Evolutionary conservation across 1,284 basidiomycete genomes (phyloP), one percentile per base, ranked within the genome.

Genomic region (Irpex sp.): DNA sequence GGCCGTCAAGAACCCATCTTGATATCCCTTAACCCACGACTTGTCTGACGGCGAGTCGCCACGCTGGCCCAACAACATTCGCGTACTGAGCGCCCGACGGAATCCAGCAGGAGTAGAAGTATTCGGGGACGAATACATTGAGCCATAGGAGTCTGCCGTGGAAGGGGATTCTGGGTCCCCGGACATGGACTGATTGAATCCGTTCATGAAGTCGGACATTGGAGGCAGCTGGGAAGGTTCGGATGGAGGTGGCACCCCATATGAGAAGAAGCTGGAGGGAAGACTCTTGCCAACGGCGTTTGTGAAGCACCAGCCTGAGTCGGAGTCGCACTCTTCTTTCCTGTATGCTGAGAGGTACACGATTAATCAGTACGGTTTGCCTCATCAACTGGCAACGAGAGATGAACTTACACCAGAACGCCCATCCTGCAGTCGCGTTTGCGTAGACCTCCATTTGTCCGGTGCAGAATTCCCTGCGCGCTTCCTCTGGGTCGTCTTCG

Each of bases 281-380:
- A 91, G 80, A 49, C 74, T 81, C 13, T 77, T 81, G 7, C 84
- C 84, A 26, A 89, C 82, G 0, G 85, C 85, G 5, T 79, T 74
- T 59, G 78, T 81, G 78, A 91, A 90, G 71, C 88, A 91, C 89
- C 88, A 91, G 17, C 83, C 86, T 15, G 79, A 77, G 66, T 90
- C 86, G 21, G 75, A 71, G 6, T 81, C 76, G 66, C 88, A 91
- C 21, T 75, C 78, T 69, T 91, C 89, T 65, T 84, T 88, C 62
- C 79, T 77, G 70, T 87, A 89, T 3, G 82, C 81, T 86, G 60
- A 21, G 11, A 62, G 52, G 26, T 13, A n/a, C 9, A 47, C 44
- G 44, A n/a, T 5, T n/a, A 51, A 17, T 17, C 49, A 7, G 49
- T 51, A 8, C 17, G 11, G 48, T n/a, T 44, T 38, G 51, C 36